Evolutionary conservation across 2,329 filamentous ascomycete species (phyloP).

Genomic region (Exophiala xenobiotica): DNA sequence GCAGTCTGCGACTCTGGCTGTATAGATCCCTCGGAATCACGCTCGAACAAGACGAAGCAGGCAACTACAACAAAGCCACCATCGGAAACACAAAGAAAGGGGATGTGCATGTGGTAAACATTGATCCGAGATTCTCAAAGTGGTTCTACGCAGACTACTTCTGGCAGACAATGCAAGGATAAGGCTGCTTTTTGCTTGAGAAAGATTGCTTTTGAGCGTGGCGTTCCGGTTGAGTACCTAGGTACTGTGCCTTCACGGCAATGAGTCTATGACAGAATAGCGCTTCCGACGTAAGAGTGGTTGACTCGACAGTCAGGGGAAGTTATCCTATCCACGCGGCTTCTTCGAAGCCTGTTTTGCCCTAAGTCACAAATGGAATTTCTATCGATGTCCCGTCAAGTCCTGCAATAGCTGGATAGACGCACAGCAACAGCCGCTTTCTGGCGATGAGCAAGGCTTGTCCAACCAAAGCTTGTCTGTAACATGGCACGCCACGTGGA

Average conservation of each 20-base stretch:
- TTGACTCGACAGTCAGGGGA: too few species aligned
- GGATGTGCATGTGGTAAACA: conserved; percentile 90
- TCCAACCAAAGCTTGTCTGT: too few species aligned
- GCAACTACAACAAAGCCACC: conserved; percentile 81
- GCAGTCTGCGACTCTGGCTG: conserved; percentile 76
- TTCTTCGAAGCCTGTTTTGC: too few species aligned
- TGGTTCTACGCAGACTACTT: conserved; percentile 96
- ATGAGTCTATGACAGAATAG: too few species aligned
- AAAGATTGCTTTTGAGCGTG: neutral
- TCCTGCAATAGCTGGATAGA: too few species aligned
- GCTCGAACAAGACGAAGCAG: conserved; percentile 74
- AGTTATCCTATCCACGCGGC: too few species aligned
- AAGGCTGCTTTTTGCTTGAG: neutral
- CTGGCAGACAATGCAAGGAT: conserved; percentile 75
- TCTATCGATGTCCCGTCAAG: too few species aligned
- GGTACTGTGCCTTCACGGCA: neutral
- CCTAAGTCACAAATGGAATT: too few species aligned
- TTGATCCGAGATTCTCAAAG: conserved; percentile 86
- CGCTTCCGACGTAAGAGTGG: too few species aligned
- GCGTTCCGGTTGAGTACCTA: neutral
- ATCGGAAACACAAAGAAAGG: conserved; percentile 83
- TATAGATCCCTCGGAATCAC: conserved; percentile 91
- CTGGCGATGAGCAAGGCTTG: too few species aligned
- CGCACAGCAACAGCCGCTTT: too few species aligned
- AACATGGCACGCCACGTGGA: too few species aligned